phyloP scores from a whole-genome alignment of 192 early-diverging fungal genomes.

The Dimargaris xerosporica region DNA sequence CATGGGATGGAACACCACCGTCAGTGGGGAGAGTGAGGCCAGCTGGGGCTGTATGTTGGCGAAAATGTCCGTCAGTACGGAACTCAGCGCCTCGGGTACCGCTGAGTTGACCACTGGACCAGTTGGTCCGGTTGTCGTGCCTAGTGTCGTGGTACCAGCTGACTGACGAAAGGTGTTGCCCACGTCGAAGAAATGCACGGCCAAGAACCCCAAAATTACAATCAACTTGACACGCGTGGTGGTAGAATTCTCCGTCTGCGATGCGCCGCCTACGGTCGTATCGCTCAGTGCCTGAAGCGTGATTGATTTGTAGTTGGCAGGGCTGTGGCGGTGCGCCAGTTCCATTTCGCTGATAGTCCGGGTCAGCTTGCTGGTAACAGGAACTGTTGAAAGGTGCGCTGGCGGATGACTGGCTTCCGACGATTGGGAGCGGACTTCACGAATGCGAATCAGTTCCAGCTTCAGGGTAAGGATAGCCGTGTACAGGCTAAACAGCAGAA shows the following conservation, averaged over 20 bases:
- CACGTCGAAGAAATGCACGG: slow-evolving; percentile 45
- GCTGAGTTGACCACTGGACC: not conserved
- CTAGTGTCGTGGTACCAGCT: no score
- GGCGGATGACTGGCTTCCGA: not conserved
- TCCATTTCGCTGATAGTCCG: slow-evolving; percentile 15
- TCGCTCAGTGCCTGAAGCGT: slow-evolving; percentile 45
- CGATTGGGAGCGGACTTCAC: slow-evolving; percentile 12
- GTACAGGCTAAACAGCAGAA: slow-evolving; percentile 76
- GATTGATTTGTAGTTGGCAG: slow-evolving; percentile 39
- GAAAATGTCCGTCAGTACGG: not conserved
- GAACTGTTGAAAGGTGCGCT: not conserved
- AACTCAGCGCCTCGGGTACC: not conserved
- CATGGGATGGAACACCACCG: not conserved
- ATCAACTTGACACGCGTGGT: slow-evolving; percentile 41
- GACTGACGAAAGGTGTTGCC: slow-evolving; percentile 34
- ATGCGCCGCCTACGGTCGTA: slow-evolving; percentile 12
- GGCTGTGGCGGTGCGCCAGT: slow-evolving; percentile 16
- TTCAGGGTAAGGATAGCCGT: slow-evolving; percentile 74
- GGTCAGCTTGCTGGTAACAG: not conserved
- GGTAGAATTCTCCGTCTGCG: slow-evolving; percentile 19
- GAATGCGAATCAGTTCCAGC: slow-evolving; percentile 51
- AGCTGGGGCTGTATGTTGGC: not conserved
- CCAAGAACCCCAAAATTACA: slow-evolving; percentile 43
- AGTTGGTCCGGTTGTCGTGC: not conserved
- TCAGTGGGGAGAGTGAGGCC: not conserved